A percentile compares a stretch with the other conserved stretches of the same genome.
phyloP scores from a whole-genome alignment of 176 grass and related monocot species.

The Aegilops sharonensis region DNA sequence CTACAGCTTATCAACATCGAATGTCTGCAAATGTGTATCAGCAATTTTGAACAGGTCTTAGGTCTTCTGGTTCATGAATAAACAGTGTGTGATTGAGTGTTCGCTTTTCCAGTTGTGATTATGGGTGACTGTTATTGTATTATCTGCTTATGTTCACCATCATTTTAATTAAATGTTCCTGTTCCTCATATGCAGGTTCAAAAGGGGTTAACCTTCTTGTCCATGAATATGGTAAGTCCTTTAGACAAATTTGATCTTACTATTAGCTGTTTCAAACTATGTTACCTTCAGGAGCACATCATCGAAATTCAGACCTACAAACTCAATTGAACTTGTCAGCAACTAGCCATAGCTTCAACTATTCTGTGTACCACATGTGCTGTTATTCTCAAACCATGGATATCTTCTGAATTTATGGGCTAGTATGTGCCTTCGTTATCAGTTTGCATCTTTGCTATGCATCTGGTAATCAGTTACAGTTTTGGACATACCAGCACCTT shows the following conservation, averaged over 20 bases:
- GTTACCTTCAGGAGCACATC: background rate
- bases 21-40: background rate
- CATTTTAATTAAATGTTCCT: background rate
- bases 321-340: background rate
- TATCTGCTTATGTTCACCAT: background rate
- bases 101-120: background rate
- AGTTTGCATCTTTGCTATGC: background rate
- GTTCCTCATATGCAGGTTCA: slow-evolving; percentile 25
- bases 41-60: background rate
- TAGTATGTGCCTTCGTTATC: background rate
- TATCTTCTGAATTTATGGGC: background rate
- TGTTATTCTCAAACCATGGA: background rate
- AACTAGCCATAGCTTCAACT: background rate
- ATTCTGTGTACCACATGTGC: background rate
- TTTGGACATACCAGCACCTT: background rate
- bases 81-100: background rate
- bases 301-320: background rate
- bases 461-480: background rate
- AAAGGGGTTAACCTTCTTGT: slow-evolving; percentile 11
- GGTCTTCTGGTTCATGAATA: background rate
- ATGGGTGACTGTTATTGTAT: background rate
- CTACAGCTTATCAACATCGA: background rate
- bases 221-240: slow-evolving; percentile 41
- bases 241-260: slow-evolving; percentile 10
- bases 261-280: background rate